Base-by-base conservation (phyloP, 2,329 filamentous ascomycete species). In the Ceratocystiopsis sp. region DNA sequence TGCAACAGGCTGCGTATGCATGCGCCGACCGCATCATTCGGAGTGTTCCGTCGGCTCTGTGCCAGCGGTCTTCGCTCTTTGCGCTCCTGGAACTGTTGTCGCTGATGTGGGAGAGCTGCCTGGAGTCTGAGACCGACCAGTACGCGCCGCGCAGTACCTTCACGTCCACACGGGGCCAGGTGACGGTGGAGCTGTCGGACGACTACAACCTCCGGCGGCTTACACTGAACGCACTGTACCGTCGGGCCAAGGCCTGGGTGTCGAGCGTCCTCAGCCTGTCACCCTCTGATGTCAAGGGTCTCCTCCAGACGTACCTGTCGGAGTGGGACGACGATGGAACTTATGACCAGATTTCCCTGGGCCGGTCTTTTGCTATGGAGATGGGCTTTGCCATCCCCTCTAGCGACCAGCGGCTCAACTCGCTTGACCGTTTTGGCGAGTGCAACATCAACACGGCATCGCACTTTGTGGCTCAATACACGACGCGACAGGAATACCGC, bases 381-480 rank as follows among this genome's bases (percentile, higher is more conserved):
- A 83, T 96, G 67, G 91, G 91, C 4, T 84, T 84, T 10, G 67
- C 80, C 15, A 84, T 98, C 44, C 89, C 93, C 6, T 70, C 73
- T 6, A 87, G 81, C 11, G 89, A 98, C 57, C 85, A 93, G 55
- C 76, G 85, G 49, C 69, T 98, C 37, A 78, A 74, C 52, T 87
- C 84, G 8, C 77, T 98, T 40, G 84, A 93, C 51, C 72, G 71
- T 34, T 72, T 83, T 49, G 78, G 80, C 16, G 75, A 80, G 40
- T 75, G 75, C 43, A 75, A 75, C 48, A 80, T 95, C 57, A 94
- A 96, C 57, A 86, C 87, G 12, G 86, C 84, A 0, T 96, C 91
- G 3, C 89, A 96, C 57, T 94, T 98, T 53, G 77, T 98, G 55
- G 86, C 91, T 2, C 89, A 98, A 56, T 98, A 98, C 58, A 96